These are phyloP conservation scores for Coccinonectria pachysandricola DNA, from an alignment of 2,329 filamentous ascomycete species.

Conservation along the genomic window DNA sequence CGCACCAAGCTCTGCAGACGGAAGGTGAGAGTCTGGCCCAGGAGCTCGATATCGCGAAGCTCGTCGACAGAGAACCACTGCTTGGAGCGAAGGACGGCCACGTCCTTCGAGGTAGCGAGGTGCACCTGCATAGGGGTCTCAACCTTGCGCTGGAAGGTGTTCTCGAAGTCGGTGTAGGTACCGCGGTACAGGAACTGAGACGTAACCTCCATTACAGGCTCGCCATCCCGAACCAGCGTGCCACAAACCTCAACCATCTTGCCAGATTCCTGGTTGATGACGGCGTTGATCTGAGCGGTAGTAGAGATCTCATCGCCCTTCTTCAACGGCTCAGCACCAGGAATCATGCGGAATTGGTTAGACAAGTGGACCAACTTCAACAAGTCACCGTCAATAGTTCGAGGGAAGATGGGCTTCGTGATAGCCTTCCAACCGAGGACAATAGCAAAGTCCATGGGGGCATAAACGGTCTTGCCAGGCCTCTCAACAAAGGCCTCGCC, in stretches of 20 bases:
- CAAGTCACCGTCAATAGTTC: constrained; percentile 89
- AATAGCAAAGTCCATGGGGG: constrained; percentile 98
- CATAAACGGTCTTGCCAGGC: constrained; percentile 85
- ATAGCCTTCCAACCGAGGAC: constrained; percentile 99
- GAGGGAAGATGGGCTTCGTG: constrained; percentile 97
- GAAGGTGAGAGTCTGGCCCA: constrained; percentile 92
- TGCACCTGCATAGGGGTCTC: constrained; percentile 94
- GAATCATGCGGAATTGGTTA: constrained; percentile 97
- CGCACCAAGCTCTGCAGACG: constrained; percentile 82
- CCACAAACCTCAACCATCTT: constrained; percentile 99
- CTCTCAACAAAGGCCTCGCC: constrained; percentile 95
- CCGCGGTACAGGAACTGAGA: constrained; percentile 97
- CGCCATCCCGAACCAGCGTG: constrained; percentile 74
- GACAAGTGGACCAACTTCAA: constrained; percentile 94
- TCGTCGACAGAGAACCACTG: constrained; percentile 90
- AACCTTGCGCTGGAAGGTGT: constrained; percentile 95
- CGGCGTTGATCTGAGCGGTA: constrained; percentile 90
- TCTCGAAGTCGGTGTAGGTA: constrained; percentile 85
- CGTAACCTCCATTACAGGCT: constrained; percentile 94
- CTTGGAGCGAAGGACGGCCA: constrained; percentile 90
- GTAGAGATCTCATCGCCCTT: constrained; percentile 90
- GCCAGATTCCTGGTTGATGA: constrained; percentile 94
- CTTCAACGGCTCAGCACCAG: constrained; percentile 87
- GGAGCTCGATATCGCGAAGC: constrained; percentile 65
- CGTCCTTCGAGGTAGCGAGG: constrained; percentile 76